A percentile compares a stretch with the other conserved stretches of the same genome.
These are phyloP conservation scores for Neurospora sp. DNA, from an alignment of 495 filamentous ascomycete genomes.

Conservation along the genomic window DNA sequence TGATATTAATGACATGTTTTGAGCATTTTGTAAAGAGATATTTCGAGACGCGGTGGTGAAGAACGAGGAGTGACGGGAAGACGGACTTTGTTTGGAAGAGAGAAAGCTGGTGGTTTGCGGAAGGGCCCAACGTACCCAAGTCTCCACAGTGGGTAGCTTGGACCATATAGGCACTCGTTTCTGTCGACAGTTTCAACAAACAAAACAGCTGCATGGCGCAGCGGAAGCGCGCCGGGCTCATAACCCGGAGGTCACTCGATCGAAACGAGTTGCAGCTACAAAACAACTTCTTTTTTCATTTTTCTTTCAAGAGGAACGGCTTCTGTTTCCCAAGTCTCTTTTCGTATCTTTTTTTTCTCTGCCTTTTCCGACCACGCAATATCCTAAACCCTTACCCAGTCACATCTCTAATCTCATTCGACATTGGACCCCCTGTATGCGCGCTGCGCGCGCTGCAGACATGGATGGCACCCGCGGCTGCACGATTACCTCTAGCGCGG, in stretches of 20 bases:
- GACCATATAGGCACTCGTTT: neutral
- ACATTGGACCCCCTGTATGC: neutral
- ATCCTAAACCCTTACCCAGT: neutral
- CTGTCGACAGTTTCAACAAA: too few species aligned
- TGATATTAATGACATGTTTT: too few species aligned
- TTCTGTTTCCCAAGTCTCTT: neutral
- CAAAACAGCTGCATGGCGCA: conserved; percentile 6
- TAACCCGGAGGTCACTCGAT: conserved; percentile 10
- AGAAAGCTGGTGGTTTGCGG: neutral
- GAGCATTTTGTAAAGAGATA: too few species aligned
- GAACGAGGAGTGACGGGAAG: neutral
- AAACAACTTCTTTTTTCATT: neutral
- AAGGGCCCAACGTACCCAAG: neutral
- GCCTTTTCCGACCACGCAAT: neutral
- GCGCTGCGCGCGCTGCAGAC: neutral
- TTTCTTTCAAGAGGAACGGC: neutral
- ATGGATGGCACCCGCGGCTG: neutral
- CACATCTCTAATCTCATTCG: neutral
- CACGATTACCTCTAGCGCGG: neutral
- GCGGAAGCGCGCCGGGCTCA: conserved; percentile 11
- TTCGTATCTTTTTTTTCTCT: neutral
- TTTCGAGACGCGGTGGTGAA: neutral
- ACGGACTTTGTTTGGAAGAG: neutral
- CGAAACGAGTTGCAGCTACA: conserved; percentile 7
- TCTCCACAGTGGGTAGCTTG: neutral